Evolutionary conservation across 2,329 filamentous ascomycete species (phyloP), one percentile per base, ranked within the genome.

Genomic region (Pseudogymnoascus sp.): DNA sequence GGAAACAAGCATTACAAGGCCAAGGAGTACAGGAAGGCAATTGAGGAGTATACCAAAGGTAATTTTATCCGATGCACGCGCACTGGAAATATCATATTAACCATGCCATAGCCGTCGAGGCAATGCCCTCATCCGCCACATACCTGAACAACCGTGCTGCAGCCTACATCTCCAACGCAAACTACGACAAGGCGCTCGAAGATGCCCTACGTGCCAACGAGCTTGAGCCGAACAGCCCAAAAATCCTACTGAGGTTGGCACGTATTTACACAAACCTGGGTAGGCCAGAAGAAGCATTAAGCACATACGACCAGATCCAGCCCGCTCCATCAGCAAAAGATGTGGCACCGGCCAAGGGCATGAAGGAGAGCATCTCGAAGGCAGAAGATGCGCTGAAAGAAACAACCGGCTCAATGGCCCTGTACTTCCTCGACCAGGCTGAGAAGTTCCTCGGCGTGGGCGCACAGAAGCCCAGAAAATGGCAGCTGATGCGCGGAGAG

Each of bases 1-100:
- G 94, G 94, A 63, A 99, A 99, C 78, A 94, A 94, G 71, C 93
- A 90, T 72, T 99, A 97, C 83, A 97, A 97, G 79, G 90, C 92
- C 65, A 90, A 88, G 73, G 90, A 97, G 71, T 99, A 93, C 74
- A 78, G 81, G 63, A 88, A 89, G 72, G 93, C 94, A 22, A 92
- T 97, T 73, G 84, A 89, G 67, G 91, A 97, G 75, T 99, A 97
- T 75, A 90, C 89, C 68, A 96, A 96, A 84, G 93, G 93, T 96
- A 80, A 72, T 73, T 63, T 61, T 50, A 38, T 41, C 35, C 43
- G 18, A 37, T 4, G 30, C 37, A n/a, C 36, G 33, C 16, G 22
- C 36, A 8, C 37, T 18, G 57, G 41, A 54, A 20, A 41, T 60
- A 20, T 41, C 62, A 35, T 39, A 54, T 60, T 50, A n/a, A 54